Conservation (phyloP, 768 basidiomycete species). For the Auricularia sp. region DNA sequence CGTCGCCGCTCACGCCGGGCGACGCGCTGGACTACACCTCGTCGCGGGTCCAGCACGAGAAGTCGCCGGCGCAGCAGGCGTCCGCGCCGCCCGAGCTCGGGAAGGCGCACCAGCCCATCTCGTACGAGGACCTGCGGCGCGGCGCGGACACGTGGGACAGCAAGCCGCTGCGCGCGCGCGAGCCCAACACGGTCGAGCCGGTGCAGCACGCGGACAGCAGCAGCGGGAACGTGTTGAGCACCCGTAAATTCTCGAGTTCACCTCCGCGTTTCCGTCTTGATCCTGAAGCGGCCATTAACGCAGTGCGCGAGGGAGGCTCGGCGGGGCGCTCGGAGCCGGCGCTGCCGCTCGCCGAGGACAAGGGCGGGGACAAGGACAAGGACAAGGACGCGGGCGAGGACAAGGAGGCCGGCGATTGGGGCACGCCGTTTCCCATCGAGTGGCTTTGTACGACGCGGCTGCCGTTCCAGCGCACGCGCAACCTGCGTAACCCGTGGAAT, state of each 20-base stretch:
- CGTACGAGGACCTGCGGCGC: background rate
- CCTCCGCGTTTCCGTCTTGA: background rate
- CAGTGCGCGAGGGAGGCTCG: background rate
- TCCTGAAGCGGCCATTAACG: background rate
- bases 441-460: slow-evolving; percentile 68
- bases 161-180: background rate
- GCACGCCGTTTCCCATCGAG: slow-evolving; percentile 68
- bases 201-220: background rate
- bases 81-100: slow-evolving; percentile 49
- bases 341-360: background rate
- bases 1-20: slow-evolving; percentile 19
- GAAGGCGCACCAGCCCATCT: slow-evolving; percentile 18
- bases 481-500: slow-evolving; percentile 90
- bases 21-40: slow-evolving; percentile 1
- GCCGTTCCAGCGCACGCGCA: slow-evolving; percentile 65
- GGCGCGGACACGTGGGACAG: background rate
- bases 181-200: background rate
- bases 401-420: slow-evolving; percentile 40
- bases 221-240: too few species aligned
- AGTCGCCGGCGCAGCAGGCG: slow-evolving; percentile 1
- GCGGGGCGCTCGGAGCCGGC: background rate
- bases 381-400: slow-evolving; percentile 2
- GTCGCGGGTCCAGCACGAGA: slow-evolving; percentile 4
- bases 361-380: background rate
- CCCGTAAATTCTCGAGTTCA: background rate